Evolutionary conservation across 2,329 filamentous ascomycete genomes (phyloP), one percentile per base, ranked within the genome.

Genomic region (Neonectria sp.): DNA sequence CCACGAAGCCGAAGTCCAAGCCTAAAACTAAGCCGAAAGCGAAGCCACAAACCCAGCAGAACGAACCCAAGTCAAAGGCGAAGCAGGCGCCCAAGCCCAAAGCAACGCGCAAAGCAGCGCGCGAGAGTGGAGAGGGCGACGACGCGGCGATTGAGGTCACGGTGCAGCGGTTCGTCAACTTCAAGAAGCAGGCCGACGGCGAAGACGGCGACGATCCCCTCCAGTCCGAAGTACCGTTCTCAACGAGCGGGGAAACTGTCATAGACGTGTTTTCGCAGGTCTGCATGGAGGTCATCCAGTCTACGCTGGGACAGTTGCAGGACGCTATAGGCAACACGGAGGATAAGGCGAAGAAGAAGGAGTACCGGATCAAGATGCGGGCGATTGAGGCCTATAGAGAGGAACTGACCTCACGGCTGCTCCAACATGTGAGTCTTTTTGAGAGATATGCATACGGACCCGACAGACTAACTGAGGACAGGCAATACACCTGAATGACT

Each of bases 241-340:
- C 84, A 0, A 86, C 85, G 71, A 83, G 85, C 17, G 88, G 88
- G 52, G 89, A 91, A 70, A 92, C 89, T 55, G 84, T 87, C 0
- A 82, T 92, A 3, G 90, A 92, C 71, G 89, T 92, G 2, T 82
- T 92, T 43, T 83, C 86, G 6, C 86, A 90, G 69, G 83, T 91
- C 15, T 91, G 88, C 74, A 85, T 89, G 37, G 89, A 92, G 73
- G 83, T 91, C 35, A 82, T 91, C 24, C 83, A 83, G n/a, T 79
- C 82, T 3, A 86, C 82, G 15, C 75, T 91, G 35, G 79, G 80
- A 1, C 84, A 84, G 55, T 76, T 90, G 2, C 80, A 85, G 49
- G 82, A 86, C 35, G 79, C 82, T 11, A 57, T 74, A 5, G 61
- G 65, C 0, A 76, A 72, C 4, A 83, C 83, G 2, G 83, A 84